phyloP scores from a whole-genome alignment of 768 basidiomycete species.

The Podaxis sp. region DNA sequence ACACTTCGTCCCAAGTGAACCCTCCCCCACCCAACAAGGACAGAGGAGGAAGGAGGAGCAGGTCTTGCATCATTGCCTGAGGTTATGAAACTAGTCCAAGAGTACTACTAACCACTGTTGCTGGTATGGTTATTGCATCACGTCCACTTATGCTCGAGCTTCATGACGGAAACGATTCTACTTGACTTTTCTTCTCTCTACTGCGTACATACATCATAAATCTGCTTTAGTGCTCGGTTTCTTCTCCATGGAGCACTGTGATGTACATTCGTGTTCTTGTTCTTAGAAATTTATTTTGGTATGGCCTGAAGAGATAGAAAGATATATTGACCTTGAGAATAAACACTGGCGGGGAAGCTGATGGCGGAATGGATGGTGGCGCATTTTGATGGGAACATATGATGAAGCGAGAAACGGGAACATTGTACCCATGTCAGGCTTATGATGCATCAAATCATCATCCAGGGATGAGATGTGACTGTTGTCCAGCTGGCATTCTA shows the following conservation, averaged over 20 bases:
- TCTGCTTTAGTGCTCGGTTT: slow-evolving; percentile 10
- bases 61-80: slow-evolving; percentile 74
- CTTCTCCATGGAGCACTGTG: slow-evolving; percentile 7
- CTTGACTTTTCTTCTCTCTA: background rate
- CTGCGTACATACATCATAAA: slow-evolving; percentile 13
- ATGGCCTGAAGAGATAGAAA: background rate
- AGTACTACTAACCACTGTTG: slow-evolving; percentile 9
- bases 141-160: slow-evolving; percentile 7
- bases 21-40: slow-evolving; percentile 61
- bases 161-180: slow-evolving; percentile 15
- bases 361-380: background rate
- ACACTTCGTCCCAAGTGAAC: slow-evolving; percentile 52
- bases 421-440: slow-evolving; percentile 12
- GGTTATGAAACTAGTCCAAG: slow-evolving; percentile 18
- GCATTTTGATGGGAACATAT: slow-evolving; percentile 10
- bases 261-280: slow-evolving; percentile 10
- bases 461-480: slow-evolving; percentile 11
- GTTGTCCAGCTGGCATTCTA: slow-evolving; percentile 4
- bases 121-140: slow-evolving; percentile 13
- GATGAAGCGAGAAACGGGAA: background rate
- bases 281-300: slow-evolving; percentile 5
- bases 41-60: slow-evolving; percentile 45
- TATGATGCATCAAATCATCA: background rate
- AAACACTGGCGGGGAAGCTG: background rate
- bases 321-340: background rate